Conservation (phyloP, 2,329 filamentous ascomycete genomes). For the Penicillium verrucosum region DNA sequence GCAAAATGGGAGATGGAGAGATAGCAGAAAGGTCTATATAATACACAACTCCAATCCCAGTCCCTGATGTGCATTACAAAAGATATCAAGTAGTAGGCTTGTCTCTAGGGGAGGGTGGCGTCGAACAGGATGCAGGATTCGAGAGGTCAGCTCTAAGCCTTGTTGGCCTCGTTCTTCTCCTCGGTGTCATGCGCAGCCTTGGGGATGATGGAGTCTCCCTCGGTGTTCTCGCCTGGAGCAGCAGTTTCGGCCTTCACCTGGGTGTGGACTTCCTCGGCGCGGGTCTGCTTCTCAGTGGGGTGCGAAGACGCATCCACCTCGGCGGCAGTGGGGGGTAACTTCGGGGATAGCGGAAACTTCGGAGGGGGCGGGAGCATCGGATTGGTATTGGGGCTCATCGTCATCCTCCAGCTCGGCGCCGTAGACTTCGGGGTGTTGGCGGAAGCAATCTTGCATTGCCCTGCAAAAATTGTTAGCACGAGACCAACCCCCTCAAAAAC, state of each 20-base stretch:
- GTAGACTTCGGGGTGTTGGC: constrained; percentile 87
- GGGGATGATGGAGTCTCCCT: constrained; percentile 48
- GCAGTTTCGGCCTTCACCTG: constrained; percentile 23
- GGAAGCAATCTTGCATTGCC: constrained; percentile 97
- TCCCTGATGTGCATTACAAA: constrained; percentile 10
- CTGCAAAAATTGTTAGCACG: constrained; percentile 50
- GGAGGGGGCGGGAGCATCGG: constrained; percentile 32
- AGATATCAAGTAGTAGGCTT: neutral
- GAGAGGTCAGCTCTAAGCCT: constrained; percentile 20
- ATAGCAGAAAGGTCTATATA: constrained; percentile 22
- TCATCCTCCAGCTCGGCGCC: constrained; percentile 83
- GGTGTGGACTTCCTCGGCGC: constrained; percentile 22
- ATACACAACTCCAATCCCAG: constrained; percentile 23
- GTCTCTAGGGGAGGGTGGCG: constrained; percentile 7
- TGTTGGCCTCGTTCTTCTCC: constrained; percentile 20
- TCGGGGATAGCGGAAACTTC: constrained; percentile 29
- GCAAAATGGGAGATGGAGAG: constrained; percentile 12
- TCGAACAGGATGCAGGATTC: constrained; percentile 8
- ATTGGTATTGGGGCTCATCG: constrained; percentile 43
- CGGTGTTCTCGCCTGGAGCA: constrained; percentile 29
- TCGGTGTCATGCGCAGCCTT: constrained; percentile 50
- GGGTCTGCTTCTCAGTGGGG: constrained; percentile 26
- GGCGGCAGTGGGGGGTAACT: constrained; percentile 15
- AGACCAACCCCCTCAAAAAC: neutral
- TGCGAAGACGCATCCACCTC: constrained; percentile 27